These are phyloP conservation scores for Excoecaria agallocha DNA, from an alignment of 345 rosid genomes.

Conservation along the genomic window DNA sequence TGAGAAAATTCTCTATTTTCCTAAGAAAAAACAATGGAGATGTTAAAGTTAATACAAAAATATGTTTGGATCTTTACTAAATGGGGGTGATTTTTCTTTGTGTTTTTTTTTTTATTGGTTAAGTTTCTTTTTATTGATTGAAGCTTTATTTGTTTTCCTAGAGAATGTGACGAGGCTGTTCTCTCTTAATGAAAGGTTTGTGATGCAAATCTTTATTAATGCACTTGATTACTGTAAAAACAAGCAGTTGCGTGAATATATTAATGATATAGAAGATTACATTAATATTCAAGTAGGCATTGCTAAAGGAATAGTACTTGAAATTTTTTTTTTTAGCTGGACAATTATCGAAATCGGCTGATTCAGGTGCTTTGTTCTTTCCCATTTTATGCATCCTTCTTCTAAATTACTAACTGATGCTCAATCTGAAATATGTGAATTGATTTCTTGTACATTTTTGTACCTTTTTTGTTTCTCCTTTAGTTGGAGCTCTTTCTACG, in stretches of 20 bases:
- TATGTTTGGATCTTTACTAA: no score
- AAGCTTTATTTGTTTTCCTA: no score
- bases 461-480: not conserved
- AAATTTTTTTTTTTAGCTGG: no score
- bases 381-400: not conserved
- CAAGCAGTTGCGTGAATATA: constrained; percentile 90
- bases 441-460: not conserved
- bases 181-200: not conserved
- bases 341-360: constrained; percentile 94
- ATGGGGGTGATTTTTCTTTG: no score
- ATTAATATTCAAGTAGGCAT: constrained; percentile 82
- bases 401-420: not conserved
- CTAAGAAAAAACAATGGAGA: no score
- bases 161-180: no score
- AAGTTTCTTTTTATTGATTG: no score
- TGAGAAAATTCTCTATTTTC: no score
- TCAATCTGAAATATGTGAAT: not conserved
- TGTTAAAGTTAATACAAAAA: no score
- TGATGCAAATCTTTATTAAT: not conserved
- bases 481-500: constrained; percentile 25
- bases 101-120: no score
- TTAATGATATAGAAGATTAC: constrained; percentile 96
- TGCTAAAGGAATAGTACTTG: not conserved
- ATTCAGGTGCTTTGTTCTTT: constrained; percentile 61
- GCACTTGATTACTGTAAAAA: constrained; percentile 21